Evolutionary conservation across 305 asterid genomes (phyloP), one percentile per base, ranked within the genome.

Genomic region (Ruellia speciosa): DNA sequence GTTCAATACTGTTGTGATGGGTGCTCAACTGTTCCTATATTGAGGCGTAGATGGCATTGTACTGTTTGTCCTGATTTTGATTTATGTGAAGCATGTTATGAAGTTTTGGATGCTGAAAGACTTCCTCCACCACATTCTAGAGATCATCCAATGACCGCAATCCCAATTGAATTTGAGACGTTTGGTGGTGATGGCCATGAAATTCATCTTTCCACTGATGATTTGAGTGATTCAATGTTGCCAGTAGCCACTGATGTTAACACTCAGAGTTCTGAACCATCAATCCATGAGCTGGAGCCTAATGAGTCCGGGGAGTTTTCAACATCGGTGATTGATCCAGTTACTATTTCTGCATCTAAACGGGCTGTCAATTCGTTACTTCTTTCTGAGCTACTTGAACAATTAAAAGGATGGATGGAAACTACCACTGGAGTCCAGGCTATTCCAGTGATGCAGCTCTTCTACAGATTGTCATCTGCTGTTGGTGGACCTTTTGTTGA

Each of bases 1-100:
- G 97, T 93, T 41, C 99, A 93, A 65, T 93, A 88, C 75, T 86
- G 97, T 65, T 93, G 99, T 76, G 99, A 93, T 67, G 97, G 97
- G 55, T 93, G 99, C 74, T 93, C 99, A 56, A 86, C 97, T 66
- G 99, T 89, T 74, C 99, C 99, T 67, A 93, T 93, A 57, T 79
- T 78, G 64, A 80, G 99, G 74, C 83, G 94, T 35, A 83, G 99
- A 69, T 93, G 99, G 99, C 99, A 93, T 70, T 93, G 99, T 66
- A 77, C 95, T 59, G 74, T 93, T 72, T 93, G 99, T 73, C 97
- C 99, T 34, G 99, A 93, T 80, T 93, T 93, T 66, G 99, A 93
- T 81, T 76, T 93, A 72, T 93, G 99, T 58, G 99, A 93, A 75
- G 84, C 97, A 40, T 93, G 99, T 62, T 89, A 93, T 56, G 99